A percentile compares a stretch with the other conserved stretches of the same genome.
These are phyloP conservation scores for Lasiodiplodia sp. DNA, from an alignment of 2,329 filamentous ascomycete genomes.

Conservation along the genomic window DNA sequence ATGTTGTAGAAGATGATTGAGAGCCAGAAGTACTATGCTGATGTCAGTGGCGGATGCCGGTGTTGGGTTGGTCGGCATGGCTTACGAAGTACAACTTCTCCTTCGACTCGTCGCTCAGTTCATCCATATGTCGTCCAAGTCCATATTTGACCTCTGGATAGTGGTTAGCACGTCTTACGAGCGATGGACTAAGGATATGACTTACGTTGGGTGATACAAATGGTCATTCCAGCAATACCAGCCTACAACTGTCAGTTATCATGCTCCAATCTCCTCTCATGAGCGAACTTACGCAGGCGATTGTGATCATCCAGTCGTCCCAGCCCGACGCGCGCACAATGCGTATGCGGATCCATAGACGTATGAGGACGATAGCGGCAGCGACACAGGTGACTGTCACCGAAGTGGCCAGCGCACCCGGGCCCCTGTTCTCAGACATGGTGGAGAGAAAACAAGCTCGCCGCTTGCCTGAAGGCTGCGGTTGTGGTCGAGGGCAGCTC, in stretches of 20 bases:
- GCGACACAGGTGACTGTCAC: conserved; percentile 4
- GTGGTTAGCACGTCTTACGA: not conserved
- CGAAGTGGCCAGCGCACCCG: not conserved
- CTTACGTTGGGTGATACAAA: not conserved
- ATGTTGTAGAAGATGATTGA: conserved; percentile 43
- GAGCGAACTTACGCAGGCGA: not conserved
- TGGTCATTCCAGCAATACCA: not conserved
- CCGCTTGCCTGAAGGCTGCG: not conserved
- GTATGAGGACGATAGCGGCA: not conserved
- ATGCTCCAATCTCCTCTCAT: too few species aligned
- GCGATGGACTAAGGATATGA: not conserved
- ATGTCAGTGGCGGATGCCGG: not conserved
- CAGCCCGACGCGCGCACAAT: conserved; percentile 9
- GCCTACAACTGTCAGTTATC: not conserved
- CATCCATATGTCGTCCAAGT: not conserved
- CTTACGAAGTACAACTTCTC: not conserved
- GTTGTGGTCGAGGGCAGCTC: not conserved
- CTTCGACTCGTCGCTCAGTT: not conserved
- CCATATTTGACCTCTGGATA: conserved; percentile 1
- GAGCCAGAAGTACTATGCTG: conserved; percentile 37
- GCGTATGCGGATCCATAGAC: conserved; percentile 5
- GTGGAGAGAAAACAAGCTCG: not conserved
- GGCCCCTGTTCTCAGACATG: conserved; percentile 10
- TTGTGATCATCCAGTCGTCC: conserved; percentile 23
- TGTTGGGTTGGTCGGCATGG: not conserved